These are phyloP conservation scores for Plasmodium fragile DNA, from an alignment of 169 alveolate species.

Conservation along the genomic window DNA sequence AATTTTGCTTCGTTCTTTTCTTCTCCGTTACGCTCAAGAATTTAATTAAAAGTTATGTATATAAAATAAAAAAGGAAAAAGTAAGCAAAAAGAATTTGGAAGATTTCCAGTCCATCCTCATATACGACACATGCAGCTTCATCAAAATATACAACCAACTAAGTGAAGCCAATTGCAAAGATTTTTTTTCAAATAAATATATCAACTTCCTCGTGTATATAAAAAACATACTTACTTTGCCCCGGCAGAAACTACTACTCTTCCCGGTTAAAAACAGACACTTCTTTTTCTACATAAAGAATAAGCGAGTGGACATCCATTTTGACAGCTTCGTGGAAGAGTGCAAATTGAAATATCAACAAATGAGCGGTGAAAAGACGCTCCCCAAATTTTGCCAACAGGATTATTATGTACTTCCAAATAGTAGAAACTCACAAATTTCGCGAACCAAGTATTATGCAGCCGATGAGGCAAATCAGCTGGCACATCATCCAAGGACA, in stretches of 20 bases:
- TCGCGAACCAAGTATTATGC: slow-evolving; percentile 3
- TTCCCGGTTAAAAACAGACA: slow-evolving; percentile 40
- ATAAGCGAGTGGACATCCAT: slow-evolving; percentile 53
- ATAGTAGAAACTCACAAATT: not conserved
- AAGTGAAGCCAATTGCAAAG: slow-evolving; percentile 22
- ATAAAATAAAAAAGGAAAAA: slow-evolving; percentile 63
- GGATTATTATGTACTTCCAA: not conserved
- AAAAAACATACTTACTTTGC: slow-evolving; percentile 53
- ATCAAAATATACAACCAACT: slow-evolving; percentile 64
- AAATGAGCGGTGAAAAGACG: not conserved
- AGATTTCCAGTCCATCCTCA: slow-evolving; percentile 48
- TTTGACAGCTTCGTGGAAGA: slow-evolving; percentile 22
- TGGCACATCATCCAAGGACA: not conserved
- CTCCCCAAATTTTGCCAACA: not conserved
- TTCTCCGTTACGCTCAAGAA: slow-evolving; percentile 62
- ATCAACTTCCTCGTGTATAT: slow-evolving; percentile 37
- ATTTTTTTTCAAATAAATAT: slow-evolving; percentile 47
- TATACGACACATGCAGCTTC: slow-evolving; percentile 73
- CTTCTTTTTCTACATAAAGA: slow-evolving; percentile 51
- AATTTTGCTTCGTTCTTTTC: slow-evolving; percentile 49
- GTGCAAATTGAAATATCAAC: not conserved
- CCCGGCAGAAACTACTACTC: slow-evolving; percentile 15
- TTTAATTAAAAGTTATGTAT: slow-evolving; percentile 64
- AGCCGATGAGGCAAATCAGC: not conserved
- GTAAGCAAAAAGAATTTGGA: slow-evolving; percentile 41